Evolutionary conservation across 2,329 filamentous ascomycete species (phyloP).

Genomic region (Byssothecium circinans): DNA sequence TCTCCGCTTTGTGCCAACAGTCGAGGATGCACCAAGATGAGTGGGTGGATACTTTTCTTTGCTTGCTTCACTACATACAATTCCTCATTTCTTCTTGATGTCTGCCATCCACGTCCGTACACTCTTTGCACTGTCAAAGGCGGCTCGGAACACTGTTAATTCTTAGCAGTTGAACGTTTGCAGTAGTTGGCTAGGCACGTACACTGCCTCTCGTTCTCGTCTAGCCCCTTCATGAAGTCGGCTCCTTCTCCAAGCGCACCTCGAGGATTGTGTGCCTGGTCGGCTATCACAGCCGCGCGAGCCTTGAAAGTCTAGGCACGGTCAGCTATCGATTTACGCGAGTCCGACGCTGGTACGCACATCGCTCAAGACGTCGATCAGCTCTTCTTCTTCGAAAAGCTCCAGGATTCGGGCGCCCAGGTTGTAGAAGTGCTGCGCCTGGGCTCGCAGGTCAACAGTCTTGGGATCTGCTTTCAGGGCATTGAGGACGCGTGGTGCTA

Average conservation of each 20-base stretch:
- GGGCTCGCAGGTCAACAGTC: conserved; percentile 78
- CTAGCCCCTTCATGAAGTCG: conserved; percentile 84
- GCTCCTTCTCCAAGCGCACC: conserved; percentile 66
- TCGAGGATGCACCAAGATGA: neutral
- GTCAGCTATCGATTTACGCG: conserved; percentile 1
- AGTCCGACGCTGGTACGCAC: conserved; percentile 25
- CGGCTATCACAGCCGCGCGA: conserved; percentile 77
- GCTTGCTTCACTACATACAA: neutral
- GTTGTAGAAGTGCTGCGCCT: conserved; percentile 85
- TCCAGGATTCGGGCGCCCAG: conserved; percentile 85
- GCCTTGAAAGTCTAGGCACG: conserved; percentile 70
- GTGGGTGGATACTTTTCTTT: too few relatives aligned
- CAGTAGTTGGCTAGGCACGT: conserved; percentile 25
- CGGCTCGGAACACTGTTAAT: conserved; percentile 50
- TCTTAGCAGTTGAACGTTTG: conserved; percentile 6
- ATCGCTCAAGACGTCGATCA: conserved; percentile 61
- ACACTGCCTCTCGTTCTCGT: conserved; percentile 82
- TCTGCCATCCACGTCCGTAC: conserved; percentile 51
- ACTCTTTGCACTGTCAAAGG: conserved; percentile 51
- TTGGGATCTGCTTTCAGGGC: conserved; percentile 89
- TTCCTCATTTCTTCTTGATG: conserved; percentile 41
- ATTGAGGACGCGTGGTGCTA: conserved; percentile 79
- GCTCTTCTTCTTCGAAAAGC: conserved; percentile 85
- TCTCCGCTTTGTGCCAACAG: neutral
- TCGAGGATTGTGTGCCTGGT: conserved; percentile 84